Evolutionary conservation across 139 green algal genomes (phyloP), one percentile per base, ranked within the genome.

Genomic region (Tetradesmus obliquus): DNA sequence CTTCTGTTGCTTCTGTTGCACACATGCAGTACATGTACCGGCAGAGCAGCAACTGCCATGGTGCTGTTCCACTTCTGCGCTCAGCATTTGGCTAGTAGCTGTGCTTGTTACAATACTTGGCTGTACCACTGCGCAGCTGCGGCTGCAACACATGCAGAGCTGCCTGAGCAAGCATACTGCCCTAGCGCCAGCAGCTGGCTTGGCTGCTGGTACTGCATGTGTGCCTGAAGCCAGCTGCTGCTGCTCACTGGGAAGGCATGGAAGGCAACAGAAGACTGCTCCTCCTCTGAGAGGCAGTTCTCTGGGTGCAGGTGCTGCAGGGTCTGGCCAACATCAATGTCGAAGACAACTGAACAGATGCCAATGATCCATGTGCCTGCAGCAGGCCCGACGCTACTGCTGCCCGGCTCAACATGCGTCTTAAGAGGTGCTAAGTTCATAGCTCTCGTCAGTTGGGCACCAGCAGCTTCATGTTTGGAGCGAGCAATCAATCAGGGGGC

Each of bases 261-360:
- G 79, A 97, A 98, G 0, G 95, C 96, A 0, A 97, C 91, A 76
- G 94, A 92, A 0, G 74, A 57, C 10, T 91, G 57, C 66, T 97
- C 96, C 53, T 95, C 92, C 22, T 87, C 82, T 3, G 91, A 93
- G 1, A 98, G 55, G 3, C 88, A 85, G 6, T 60, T 80, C 5
- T 54, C 45, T 2, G 96, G 96, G 2, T 93, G 92, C 10, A 94
- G 53, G 24, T 92, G 19, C 9, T 95, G 92, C 1, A 97, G n/a
- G 17, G 93, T 90, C 45, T 97, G 95, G 1, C 96, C 96, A 0
- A 93, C 79, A 81, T 97, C 95, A 6, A 98, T 83, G 82, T 98
- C 95, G 74, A 98, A 98, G 0, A 96, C 51, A 1, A 96, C 92
- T 0, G 82, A 93, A 54, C 93, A 95, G 3, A 97, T 55, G 1